Conservation (phyloP, 2,329 filamentous ascomycete species). For the Colletotrichum simmondsii region DNA sequence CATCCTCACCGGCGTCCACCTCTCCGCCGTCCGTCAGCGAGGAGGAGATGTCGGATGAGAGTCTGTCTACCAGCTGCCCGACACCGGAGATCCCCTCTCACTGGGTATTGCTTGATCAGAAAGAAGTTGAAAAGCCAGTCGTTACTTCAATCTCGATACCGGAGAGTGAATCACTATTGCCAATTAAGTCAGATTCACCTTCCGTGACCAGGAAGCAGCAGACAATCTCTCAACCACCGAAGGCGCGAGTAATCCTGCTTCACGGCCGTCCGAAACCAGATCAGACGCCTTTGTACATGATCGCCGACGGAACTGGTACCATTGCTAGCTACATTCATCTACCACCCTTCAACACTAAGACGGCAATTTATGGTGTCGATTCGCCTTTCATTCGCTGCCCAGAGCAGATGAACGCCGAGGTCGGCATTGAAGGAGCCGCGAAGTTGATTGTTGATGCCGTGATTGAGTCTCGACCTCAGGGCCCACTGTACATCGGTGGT, state of each 20-base stretch:
- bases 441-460: conserved; percentile 11
- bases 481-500: not conserved
- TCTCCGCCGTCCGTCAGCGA: not conserved
- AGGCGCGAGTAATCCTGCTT: not conserved
- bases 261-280: not conserved
- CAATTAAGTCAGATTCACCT: too few relatives aligned
- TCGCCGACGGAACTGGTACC: conserved; percentile 10
- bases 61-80: not conserved
- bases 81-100: not conserved
- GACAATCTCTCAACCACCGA: not conserved
- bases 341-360: not conserved
- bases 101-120: not conserved
- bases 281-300: not conserved
- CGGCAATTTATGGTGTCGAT: conserved; percentile 7
- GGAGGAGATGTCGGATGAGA: not conserved
- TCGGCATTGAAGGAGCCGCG: not conserved
- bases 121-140: not conserved
- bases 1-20: not conserved
- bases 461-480: not conserved
- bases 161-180: not conserved
- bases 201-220: not conserved
- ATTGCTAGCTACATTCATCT: conserved; percentile 20
- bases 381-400: conserved; percentile 9
- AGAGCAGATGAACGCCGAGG: not conserved
- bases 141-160: not conserved